phyloP scores from a whole-genome alignment of 768 basidiomycete genomes.

The Lactifluus hygrophoroides region DNA sequence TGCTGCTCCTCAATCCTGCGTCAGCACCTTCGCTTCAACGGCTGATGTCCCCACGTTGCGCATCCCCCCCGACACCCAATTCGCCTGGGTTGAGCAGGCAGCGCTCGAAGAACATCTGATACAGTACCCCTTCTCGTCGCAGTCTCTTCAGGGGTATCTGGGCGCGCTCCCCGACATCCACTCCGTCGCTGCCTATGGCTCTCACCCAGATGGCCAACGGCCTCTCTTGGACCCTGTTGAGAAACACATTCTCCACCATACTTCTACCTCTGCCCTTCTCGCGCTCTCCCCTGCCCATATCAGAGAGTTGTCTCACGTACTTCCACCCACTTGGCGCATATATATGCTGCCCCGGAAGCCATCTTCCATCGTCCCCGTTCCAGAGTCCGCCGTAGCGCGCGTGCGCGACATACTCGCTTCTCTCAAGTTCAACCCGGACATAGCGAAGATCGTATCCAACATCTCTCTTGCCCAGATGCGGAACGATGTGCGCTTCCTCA shows the following conservation, averaged over 20 bases:
- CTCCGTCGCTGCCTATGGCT: neutral
- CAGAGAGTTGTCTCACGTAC: slow-evolving; percentile 43
- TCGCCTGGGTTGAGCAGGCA: slow-evolving; percentile 34
- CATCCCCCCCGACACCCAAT: slow-evolving; percentile 26
- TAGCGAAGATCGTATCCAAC: slow-evolving; percentile 61
- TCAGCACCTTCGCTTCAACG: slow-evolving; percentile 20
- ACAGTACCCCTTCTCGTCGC: slow-evolving; percentile 5
- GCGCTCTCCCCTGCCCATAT: slow-evolving; percentile 37
- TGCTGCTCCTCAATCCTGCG: slow-evolving; percentile 34
- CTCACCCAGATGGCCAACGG: slow-evolving; percentile 2
- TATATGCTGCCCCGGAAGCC: slow-evolving; percentile 49
- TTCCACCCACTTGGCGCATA: slow-evolving; percentile 72
- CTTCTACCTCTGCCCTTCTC: slow-evolving; percentile 39
- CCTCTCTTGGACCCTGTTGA: slow-evolving; percentile 16
- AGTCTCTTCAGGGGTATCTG: slow-evolving; percentile 1
- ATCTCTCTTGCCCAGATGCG: slow-evolving; percentile 59
- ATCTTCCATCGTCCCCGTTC: slow-evolving; percentile 46
- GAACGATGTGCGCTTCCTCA: slow-evolving; percentile 71
- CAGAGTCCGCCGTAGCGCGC: slow-evolving; percentile 42
- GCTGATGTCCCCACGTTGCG: neutral
- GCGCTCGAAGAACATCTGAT: slow-evolving; percentile 35
- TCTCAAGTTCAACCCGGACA: slow-evolving; percentile 58
- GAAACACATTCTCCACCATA: slow-evolving; percentile 35
- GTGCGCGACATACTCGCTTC: slow-evolving; percentile 48
- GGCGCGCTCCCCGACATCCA: slow-evolving; percentile 16